phyloP scores from a whole-genome alignment of 78 protist genomes.

The Trichosphaerium sp. region DNA sequence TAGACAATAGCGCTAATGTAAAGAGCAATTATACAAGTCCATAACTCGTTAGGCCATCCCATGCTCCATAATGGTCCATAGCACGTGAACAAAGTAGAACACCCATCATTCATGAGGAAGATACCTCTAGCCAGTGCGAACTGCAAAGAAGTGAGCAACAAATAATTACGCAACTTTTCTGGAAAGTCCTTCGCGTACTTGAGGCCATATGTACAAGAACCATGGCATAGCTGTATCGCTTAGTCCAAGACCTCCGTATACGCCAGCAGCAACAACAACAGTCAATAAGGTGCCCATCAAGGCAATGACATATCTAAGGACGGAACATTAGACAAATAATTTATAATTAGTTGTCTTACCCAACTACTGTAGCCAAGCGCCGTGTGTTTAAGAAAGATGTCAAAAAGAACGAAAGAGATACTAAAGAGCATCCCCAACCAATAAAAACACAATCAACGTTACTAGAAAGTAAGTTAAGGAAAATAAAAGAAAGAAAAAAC shows the following conservation, averaged over 20 bases:
- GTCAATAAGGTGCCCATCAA: conserved; percentile 33
- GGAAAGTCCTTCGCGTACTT: no score
- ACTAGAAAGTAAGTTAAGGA: no score
- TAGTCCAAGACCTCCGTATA: no score
- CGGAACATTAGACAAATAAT: no score
- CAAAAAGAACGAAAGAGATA: conserved; percentile 38
- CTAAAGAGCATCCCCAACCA: conserved; percentile 42
- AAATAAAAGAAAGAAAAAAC: no score
- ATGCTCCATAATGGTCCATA: neutral
- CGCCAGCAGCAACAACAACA: conserved; percentile 5
- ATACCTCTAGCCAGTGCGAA: conserved; percentile 49
- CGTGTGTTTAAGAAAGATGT: conserved; percentile 21
- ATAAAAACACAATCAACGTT: neutral
- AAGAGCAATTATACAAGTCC: conserved; percentile 11
- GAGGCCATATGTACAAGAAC: no score
- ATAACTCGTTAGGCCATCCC: neutral
- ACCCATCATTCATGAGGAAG: conserved; percentile 7
- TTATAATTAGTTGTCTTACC: no score
- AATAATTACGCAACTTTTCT: neutral
- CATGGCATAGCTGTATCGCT: no score
- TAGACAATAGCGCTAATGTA: conserved; percentile 33
- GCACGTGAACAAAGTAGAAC: conserved; percentile 13
- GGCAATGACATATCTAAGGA: conserved; percentile 42
- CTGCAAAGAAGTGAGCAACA: neutral
- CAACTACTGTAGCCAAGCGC: conserved; percentile 26